Base-by-base conservation (phyloP, 805 yeast species). In the Tetrapisispora pingtungensis region DNA sequence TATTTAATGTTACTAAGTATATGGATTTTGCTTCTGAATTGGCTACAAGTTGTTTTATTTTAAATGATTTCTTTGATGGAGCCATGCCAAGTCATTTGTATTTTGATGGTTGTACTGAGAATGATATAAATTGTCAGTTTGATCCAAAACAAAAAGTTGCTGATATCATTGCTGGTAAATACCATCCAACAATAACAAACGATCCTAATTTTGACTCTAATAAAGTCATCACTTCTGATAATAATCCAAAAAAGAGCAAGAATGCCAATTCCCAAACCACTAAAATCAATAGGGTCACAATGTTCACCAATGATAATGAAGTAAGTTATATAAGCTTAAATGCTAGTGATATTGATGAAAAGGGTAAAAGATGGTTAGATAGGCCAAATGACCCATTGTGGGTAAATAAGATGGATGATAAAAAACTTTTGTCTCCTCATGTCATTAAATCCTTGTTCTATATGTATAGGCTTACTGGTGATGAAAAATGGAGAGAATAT, bases 401-500 rank as follows among this genome's bases (percentile, higher is more conserved):
- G 50, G 51, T 67, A 33, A 63, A 66, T 47, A 53, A 56, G 5
- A 49, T 61, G 44, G 64, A 60, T 18, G 58, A 71, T 2, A 46
- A 64, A 37, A 75, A 68, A 47, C 58, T 74, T n/a, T 58, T 80
- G 19, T 67, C 82, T 19, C 81, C 85, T 0, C 81, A 78, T 53
- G 72, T 79, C 17, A 70, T 80, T 37, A 84, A 80, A 55, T 74
- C 83, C 0, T 67, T 81, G 4, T 75, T 75, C 50, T 71, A 74
- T 53, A 63, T 79, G 62, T 79, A 75, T 51, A 66, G 84, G 46
- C 67, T 77, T 41, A 79, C 84, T 0, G 81, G 81, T 6, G 81
- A 80, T 46, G 52, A 66, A 1, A 62, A 64, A 49, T 80, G 83
- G 76, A 72, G 80, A 47, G 69, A 70, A 2, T 64, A 70, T 50